Evolutionary conservation across 75 land plant genomes (phyloP), one percentile per base, ranked within the genome.

Genomic region (Pseudotsuga menziesii): DNA sequence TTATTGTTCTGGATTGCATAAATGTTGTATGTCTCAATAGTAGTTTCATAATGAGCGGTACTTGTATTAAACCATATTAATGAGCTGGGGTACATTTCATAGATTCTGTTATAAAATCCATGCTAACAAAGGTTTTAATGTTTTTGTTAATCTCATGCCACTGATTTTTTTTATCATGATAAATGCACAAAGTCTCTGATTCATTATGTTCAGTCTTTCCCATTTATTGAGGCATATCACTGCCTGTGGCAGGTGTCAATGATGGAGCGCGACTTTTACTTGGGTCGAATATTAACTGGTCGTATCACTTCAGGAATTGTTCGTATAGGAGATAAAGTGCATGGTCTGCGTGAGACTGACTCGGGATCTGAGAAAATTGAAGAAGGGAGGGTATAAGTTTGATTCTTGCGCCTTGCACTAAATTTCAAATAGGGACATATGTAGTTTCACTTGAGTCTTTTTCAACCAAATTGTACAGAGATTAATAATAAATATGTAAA

Each of bases 211-310:
- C 12, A 20, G 48, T 22, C 9, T 41, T 69, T 17, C 20, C 54
- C n/a, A 69, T 44, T n/a, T 48, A 41, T 3, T 48, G 54, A 48
- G 54, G 54, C 54, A 48, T 11, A 48, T 48, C 41, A 4, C 11
- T 48, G 11, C 2, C 12, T 48, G 35, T 76, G 81, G 76, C 67
- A 95, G 98, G 98, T 97, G 41, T 92, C 99, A 16, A 97, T 97
- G 99, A 95, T 97, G 99, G 99, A 97, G 78, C 88, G 85, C 7
- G 98, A 97, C 78, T 86, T 78, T 59, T 97, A 90, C 75, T 85
- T 97, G 75, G 99, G 99, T 1, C 84, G 99, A 52, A 91, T 97
- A 75, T 80, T 97, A 74, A 95, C 96, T 57, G 99, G 99, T 19
- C 99, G 99, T 0, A 80, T 97, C 66, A 61, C 88, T 76, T 93